A percentile compares a stretch with the other conserved stretches of the same genome.
phyloP scores from a whole-genome alignment of 352 stramenopile genomes.

The Phytophthora pluvialis region DNA sequence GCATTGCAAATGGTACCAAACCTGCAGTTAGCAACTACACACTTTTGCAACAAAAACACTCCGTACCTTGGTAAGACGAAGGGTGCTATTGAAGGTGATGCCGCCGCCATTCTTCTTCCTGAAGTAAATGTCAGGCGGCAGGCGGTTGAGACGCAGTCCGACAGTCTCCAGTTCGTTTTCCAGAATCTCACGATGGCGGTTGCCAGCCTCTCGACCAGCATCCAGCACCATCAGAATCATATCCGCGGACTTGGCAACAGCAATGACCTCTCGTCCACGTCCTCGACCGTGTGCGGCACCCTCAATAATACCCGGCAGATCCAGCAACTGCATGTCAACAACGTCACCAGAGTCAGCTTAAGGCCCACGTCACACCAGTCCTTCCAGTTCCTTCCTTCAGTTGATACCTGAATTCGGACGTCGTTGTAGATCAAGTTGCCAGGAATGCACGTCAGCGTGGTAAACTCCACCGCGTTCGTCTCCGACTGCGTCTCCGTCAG shows the following conservation, averaged over 20 bases:
- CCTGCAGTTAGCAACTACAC: conserved; percentile 6
- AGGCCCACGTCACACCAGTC: neutral
- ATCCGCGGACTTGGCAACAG: conserved; percentile 98
- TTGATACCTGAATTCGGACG: conserved; percentile 94
- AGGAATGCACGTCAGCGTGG: conserved; percentile 98
- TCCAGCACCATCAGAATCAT: conserved; percentile 99
- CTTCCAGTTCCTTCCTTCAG: conserved; percentile 28
- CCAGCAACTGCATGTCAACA: conserved; percentile 85
- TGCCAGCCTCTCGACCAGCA: conserved; percentile 97
- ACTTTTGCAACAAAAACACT: neutral
- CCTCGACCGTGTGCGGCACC: conserved; percentile 98
- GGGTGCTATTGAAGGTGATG: conserved; percentile 96
- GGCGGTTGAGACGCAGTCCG: conserved; percentile 97
- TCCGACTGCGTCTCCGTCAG: conserved; percentile 97
- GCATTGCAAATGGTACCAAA: conserved; percentile 1
- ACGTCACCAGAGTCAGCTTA: conserved; percentile 1
- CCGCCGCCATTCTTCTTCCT: conserved; percentile 95
- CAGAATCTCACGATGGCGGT: conserved; percentile 96
- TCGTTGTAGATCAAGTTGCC: conserved; percentile 97
- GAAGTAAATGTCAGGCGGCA: conserved; percentile 97
- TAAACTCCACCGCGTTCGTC: conserved; percentile 98
- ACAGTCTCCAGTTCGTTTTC: conserved; percentile 99
- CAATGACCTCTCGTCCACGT: conserved; percentile 98
- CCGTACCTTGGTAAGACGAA: conserved; percentile 94
- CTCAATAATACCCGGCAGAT: conserved; percentile 99